A percentile compares a stretch with the other conserved stretches of the same genome.
phyloP scores from a whole-genome alignment of 345 rosid genomes.

The Lepidium sativum region DNA sequence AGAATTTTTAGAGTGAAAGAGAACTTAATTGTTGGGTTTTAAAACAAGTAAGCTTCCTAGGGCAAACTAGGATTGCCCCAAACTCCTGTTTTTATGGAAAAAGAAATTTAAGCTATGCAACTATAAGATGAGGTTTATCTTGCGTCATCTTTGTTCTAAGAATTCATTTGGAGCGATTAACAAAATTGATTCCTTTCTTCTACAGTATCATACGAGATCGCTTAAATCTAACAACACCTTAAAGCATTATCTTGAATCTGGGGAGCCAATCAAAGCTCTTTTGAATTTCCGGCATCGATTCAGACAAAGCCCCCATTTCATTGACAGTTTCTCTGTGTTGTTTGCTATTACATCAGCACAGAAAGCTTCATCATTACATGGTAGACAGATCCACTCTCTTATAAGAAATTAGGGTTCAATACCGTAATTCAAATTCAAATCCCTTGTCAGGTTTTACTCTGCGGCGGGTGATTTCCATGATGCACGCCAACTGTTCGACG shows the following conservation, averaged over 20 bases:
- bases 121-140: not conserved
- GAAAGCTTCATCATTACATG: slow-evolving; percentile 10
- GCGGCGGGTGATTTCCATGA: not conserved
- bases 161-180: not conserved
- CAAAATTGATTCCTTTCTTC: slow-evolving; percentile 3
- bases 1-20: not conserved
- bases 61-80: no score
- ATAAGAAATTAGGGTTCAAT: slow-evolving; percentile 23
- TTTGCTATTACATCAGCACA: slow-evolving; percentile 26
- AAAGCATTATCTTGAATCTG: slow-evolving; percentile 23
- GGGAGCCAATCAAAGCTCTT: slow-evolving; percentile 16
- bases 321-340: slow-evolving; percentile 33
- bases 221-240: slow-evolving; percentile 26
- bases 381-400: slow-evolving; percentile 26
- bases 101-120: not conserved
- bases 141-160: slow-evolving; percentile 9
- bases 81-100: not conserved
- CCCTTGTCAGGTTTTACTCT: slow-evolving; percentile 1
- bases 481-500: slow-evolving; percentile 33
- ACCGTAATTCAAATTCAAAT: slow-evolving; percentile 27
- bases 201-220: slow-evolving; percentile 14
- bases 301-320: slow-evolving; percentile 17
- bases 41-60: not conserved
- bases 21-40: not conserved
- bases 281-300: slow-evolving; percentile 19